Percentiles rank a stretch among this genome's conserved stretches.
Conservation (phyloP, 2,329 filamentous ascomycete genomes). For the Hypomyces rosellus region DNA sequence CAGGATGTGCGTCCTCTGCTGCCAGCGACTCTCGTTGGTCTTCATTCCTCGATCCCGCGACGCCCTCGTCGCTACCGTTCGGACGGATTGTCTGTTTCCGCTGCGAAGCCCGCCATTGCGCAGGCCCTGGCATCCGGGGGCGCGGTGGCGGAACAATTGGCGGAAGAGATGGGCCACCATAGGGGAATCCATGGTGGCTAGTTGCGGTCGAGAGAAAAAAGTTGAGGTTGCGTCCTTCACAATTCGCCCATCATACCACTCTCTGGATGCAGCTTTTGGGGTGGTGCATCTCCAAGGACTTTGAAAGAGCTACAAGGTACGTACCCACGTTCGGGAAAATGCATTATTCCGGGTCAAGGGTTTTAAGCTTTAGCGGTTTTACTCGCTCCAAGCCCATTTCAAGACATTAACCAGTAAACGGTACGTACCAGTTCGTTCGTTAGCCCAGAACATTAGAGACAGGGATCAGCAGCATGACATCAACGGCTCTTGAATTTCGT, state of each 20-base stretch:
- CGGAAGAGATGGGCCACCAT: constrained; percentile 72
- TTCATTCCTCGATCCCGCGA: constrained; percentile 35
- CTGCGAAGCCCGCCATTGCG: constrained; percentile 17
- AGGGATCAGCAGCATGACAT: constrained; percentile 23
- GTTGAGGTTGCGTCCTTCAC: background rate
- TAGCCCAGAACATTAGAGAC: background rate
- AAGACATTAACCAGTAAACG: background rate
- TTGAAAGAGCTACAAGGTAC: background rate
- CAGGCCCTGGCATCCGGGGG: constrained; percentile 27
- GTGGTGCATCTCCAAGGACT: background rate
- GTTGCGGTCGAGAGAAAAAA: background rate
- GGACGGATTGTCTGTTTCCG: constrained; percentile 6
- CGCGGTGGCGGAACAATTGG: constrained; percentile 69
- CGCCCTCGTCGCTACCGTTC: constrained; percentile 23
- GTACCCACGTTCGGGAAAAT: constrained; percentile 3
- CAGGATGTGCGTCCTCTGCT: constrained; percentile 71
- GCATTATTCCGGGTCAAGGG: constrained; percentile 8
- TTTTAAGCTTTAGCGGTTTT: background rate
- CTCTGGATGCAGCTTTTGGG: no score
- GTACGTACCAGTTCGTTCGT: constrained; percentile 4
- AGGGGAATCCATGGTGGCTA: constrained; percentile 68
- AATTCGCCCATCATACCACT: no score
- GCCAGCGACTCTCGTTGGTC: constrained; percentile 68
- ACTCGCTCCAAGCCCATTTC: no score
- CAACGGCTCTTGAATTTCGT: constrained; percentile 11